phyloP scores from a whole-genome alignment of 1,139 yeast genomes.

The Candida tetrigidarum region DNA sequence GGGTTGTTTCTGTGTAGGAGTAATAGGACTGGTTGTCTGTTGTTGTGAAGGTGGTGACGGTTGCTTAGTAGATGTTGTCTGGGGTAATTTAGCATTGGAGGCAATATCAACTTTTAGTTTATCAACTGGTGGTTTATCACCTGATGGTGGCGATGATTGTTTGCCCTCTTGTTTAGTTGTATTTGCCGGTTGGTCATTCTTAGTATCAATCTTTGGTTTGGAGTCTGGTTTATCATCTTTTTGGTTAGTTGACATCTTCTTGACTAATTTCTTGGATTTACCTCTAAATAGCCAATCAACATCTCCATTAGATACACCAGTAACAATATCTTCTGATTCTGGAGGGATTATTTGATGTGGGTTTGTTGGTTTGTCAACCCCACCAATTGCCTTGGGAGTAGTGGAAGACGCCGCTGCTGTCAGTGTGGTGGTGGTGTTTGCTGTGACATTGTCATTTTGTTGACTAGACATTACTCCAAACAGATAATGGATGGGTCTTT shows the following conservation, averaged over 20 bases:
- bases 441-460: background rate
- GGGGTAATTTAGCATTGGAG: background rate
- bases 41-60: constrained; percentile 7
- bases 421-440: background rate
- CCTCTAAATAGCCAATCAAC: constrained; percentile 80
- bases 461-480: constrained; percentile 1
- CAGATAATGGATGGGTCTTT: too few relatives aligned
- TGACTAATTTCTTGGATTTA: constrained; percentile 58
- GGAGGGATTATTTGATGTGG: constrained; percentile 10
- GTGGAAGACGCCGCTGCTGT: background rate
- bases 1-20: constrained; percentile 5
- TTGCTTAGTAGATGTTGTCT: constrained; percentile 1
- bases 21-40: background rate
- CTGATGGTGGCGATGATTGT: background rate
- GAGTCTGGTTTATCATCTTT: background rate
- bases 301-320: constrained; percentile 72
- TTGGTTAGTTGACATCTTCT: constrained; percentile 32
- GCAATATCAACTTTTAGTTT: background rate
- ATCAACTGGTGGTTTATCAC: background rate
- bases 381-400: background rate
- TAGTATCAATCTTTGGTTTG: background rate
- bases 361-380: constrained; percentile 6
- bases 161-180: background rate
- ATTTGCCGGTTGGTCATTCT: constrained; percentile 15
- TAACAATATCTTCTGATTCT: constrained; percentile 25